Base-by-base conservation (phyloP, 805 yeast genomes). In the Yamadazyma paraphyllophila region DNA sequence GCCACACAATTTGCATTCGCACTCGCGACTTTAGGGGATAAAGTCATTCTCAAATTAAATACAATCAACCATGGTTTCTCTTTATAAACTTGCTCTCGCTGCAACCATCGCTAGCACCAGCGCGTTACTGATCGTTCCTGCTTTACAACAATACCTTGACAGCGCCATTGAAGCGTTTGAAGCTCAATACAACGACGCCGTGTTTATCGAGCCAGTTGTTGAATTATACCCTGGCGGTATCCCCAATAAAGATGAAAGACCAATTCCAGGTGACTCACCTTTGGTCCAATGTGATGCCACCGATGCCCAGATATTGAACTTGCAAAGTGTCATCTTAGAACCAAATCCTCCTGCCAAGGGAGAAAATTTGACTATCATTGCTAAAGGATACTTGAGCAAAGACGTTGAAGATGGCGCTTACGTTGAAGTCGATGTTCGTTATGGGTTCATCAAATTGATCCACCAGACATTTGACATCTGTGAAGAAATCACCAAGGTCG, bases 311-410 rank as follows among this genome's bases (percentile, higher is more conserved):
- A 55, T 86, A 16, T 72, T 94, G 53, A 73, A 71, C 25, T 76
- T 94, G 51, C 73, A 77, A 48, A 52, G 68, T 12, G 81, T 94
- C 13, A 72, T 67, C 36, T 65, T 94, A 48, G 61, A 71, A 31
- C 99, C 99, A 40, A 88, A 88, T 58, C 98, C 97, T 3, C 99
- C 99, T 2, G 72, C 59, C 36, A 82, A 90, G 58, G 98, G 97
- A n/a, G 69, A 74, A 35, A 87, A 89, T 61, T 72, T 94, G 60
- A 85, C 96, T 7, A 80, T 94, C 46, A 61, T 75, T 15, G 99
- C 97, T 2, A 63, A 71, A 4, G 99, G 97, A 2, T 61, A 62
- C 31, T 67, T 92, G 42, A 49, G 69, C 16, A 61, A 74, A 41
- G 72, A 71, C 7, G 70, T 94, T 31, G 79, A 64, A 25, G 92